Conservation (phyloP, 305 asterid species). For the Vinca major region DNA sequence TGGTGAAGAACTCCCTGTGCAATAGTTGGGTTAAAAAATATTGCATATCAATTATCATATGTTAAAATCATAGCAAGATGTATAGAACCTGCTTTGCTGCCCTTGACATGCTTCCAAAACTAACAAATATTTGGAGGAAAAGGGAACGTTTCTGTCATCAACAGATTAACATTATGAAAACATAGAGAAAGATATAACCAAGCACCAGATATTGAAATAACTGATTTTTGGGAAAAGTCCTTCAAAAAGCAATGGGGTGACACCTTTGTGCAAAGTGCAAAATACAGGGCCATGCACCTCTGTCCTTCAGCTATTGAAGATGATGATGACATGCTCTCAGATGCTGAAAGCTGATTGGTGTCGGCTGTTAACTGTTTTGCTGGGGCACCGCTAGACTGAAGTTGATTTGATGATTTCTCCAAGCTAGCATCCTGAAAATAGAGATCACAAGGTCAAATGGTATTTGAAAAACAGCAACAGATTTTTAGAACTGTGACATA, state of each 20-base stretch:
- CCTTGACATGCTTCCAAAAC: slow-evolving; percentile 47
- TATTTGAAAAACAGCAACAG: not conserved
- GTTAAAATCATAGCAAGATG: slow-evolving; percentile 12
- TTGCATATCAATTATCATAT: slow-evolving; percentile 11
- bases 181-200: not conserved
- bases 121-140: slow-evolving; percentile 63
- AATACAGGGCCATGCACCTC: slow-evolving; percentile 81
- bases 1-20: slow-evolving; percentile 82
- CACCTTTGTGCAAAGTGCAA: slow-evolving; percentile 99
- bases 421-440: slow-evolving; percentile 37
- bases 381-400: slow-evolving; percentile 26
- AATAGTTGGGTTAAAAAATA: slow-evolving; percentile 24
- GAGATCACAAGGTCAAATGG: slow-evolving; percentile 14
- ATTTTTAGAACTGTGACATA: not conserved
- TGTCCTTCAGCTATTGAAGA: slow-evolving; percentile 61
- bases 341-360: slow-evolving; percentile 35
- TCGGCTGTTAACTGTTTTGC: slow-evolving; percentile 38
- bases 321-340: slow-evolving; percentile 49
- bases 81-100: slow-evolving; percentile 72
- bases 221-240: not conserved
- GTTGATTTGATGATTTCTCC: slow-evolving; percentile 42
- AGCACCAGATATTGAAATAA: not conserved
- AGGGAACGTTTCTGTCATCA: slow-evolving; percentile 77
- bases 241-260: not conserved
- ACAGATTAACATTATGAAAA: slow-evolving; percentile 14